Evolutionary conservation across 1,139 yeast species (phyloP), one percentile per base, ranked within the genome.

Genomic region (Magnusiomyces clavatus): DNA sequence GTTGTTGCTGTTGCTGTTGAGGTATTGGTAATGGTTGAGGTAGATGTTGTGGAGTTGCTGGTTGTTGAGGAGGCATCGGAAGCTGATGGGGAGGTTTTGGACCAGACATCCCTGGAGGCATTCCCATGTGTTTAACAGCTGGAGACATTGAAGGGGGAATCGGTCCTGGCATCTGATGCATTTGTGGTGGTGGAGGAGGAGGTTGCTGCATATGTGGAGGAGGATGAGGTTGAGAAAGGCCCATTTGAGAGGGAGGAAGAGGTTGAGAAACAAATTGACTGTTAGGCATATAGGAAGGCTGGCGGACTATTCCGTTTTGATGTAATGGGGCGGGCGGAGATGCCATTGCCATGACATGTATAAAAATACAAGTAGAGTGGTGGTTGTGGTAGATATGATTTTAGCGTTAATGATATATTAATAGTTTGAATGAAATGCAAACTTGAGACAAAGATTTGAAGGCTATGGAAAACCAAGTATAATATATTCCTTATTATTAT

Each of bases 221-320:
- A 17, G 44, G 34, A 17, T 31, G 34, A 4, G 44, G 44, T 41
- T 19, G 20, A 20, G 34, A 20, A 4, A 34, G 44, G 14, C 24
- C 44, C n/a, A 41, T 20, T 12, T 41, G 44, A 20, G 44, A 34
- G 29, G 44, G 44, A 12, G 29, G 44, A n/a, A 20, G 44, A 20
- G n/a, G 44, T 41, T 29, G 44, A 19, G 44, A 34, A 41, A 12
- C 34, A 19, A 41, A 13, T 12, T 41, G 44, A 19, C 44, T n/a
- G 16, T 41, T 43, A 5, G 46, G 36, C n/a, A 12, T 6, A 19
- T 13, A 29, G 12, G 44, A 31, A 14, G 16, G 34, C 5, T 35
- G 37, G 4, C 46, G 46, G 8, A 36, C 10, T 8, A 31, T 8
- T 12, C 46, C 37, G 29, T 24, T 24, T 11, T 43, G 46, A 14